Evolutionary conservation across 208 protist species (phyloP), one percentile per base, ranked within the genome.

Genomic region (Vickermania ingenoplastis): DNA sequence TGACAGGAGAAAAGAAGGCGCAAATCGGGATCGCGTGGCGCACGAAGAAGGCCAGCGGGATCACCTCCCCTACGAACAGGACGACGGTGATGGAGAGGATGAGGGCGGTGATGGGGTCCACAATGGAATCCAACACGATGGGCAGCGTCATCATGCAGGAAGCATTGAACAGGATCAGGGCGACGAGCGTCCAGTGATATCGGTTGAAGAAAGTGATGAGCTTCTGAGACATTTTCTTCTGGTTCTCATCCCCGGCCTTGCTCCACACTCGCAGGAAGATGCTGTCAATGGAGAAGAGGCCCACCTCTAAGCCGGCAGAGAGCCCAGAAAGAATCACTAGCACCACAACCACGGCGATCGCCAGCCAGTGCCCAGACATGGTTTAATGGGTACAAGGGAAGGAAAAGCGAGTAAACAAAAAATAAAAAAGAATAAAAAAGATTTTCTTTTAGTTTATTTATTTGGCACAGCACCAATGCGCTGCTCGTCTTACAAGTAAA

Each of bases 41-140:
- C 30, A 89, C 71, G 73, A 94, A 97, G 3, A 92, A 41, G n/a
- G 89, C 70, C 49, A 97, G 86, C 21, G 94, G 94, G 3, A 97
- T 72, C 24, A 97, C 84, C 72, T 97, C 92, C 4, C 92, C 90
- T 30, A 93, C 72, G 53, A 97, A 77, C 14, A 97, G 68, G 14
- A 94, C 81, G 3, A 71, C 75, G 2, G 87, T 85, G 62, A 94
- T 80, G 41, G 85, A 93, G 2, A 96, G 55, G 26, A 95, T 74
- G 22, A 96, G 75, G 1, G 87, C 83, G 3, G 69, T 77, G 21
- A 85, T 49, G 45, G 76, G 70, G 57, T 79, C 75, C 55, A 93
- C 75, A 22, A 94, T 57, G 30, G 28, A 17, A 41, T 92, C 83
- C 25, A 96, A 67, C n/a, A 92, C 24, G 53, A 96, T 74, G 25